These are phyloP conservation scores for Diaporthe batatas DNA, from an alignment of 2,329 filamentous ascomycete genomes.

Conservation along the genomic window DNA sequence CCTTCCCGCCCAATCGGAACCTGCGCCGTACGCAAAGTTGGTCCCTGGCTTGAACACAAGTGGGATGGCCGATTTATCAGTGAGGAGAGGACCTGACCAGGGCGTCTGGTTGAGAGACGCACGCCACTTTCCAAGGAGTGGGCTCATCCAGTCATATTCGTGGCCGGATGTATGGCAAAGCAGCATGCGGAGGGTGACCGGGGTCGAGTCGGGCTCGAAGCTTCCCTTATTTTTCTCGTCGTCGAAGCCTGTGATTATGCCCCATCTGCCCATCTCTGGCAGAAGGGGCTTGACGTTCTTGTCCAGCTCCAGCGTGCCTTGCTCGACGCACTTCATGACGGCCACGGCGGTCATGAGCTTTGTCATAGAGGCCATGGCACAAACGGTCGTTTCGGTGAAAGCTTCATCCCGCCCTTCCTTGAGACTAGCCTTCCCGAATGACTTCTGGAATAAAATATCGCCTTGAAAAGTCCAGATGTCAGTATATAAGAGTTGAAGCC, in stretches of 20 bases:
- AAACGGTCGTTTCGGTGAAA: constrained; percentile 46
- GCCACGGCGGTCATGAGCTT: constrained; percentile 56
- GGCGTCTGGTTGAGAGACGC: constrained; percentile 45
- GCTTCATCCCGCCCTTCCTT: constrained; percentile 45
- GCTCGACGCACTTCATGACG: constrained; percentile 57
- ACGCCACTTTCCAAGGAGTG: constrained; percentile 44
- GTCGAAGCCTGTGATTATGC: constrained; percentile 58
- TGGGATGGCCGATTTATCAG: constrained; percentile 45
- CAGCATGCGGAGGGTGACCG: constrained; percentile 60
- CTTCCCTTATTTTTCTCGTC: constrained; percentile 51
- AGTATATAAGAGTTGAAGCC: neutral
- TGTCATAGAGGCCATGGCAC: constrained; percentile 53
- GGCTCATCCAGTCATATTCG: constrained; percentile 55
- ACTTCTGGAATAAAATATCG: constrained; percentile 45
- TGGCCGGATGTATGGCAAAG: constrained; percentile 62
- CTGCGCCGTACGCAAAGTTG: constrained; percentile 49
- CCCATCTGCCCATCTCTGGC: constrained; percentile 58
- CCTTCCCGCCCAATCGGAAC: constrained; percentile 50
- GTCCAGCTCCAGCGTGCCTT: constrained; percentile 52
- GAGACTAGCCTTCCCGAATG: constrained; percentile 44
- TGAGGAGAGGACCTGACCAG: constrained; percentile 41
- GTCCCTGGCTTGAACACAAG: constrained; percentile 49
- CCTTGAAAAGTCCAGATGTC: constrained; percentile 40
- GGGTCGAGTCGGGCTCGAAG: constrained; percentile 46
- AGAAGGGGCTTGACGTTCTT: constrained; percentile 54